Evolutionary conservation across 768 basidiomycete species (phyloP).

Genomic region (Phaeotremella skinneri): DNA sequence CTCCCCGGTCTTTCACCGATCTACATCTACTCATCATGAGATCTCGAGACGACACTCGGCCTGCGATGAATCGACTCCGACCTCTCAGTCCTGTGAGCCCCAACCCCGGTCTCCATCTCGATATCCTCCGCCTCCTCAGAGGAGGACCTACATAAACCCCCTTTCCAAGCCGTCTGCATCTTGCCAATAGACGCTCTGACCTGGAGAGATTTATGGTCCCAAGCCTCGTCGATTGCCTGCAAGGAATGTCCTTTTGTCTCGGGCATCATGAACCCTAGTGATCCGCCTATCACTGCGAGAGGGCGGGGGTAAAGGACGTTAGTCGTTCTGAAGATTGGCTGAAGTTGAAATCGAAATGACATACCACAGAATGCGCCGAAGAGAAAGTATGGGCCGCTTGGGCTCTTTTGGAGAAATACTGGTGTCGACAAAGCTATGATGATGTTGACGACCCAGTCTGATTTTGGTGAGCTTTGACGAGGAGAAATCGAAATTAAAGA

Average conservation of each 20-base stretch:
- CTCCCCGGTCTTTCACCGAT: too few relatives aligned
- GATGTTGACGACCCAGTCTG: constrained; percentile 7
- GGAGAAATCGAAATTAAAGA: background rate
- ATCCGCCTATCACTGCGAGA: background rate
- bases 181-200: background rate
- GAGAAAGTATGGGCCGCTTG: constrained; percentile 1
- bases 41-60: too few relatives aligned
- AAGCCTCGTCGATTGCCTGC: constrained; percentile 7
- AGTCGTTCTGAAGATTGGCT: too few relatives aligned
- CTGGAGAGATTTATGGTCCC: constrained; percentile 3
- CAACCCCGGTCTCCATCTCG: background rate
- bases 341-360: background rate
- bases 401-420: constrained; percentile 4
- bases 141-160: background rate
- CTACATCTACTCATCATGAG: background rate
- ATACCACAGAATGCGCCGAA: constrained; percentile 2
- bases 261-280: background rate
- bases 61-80: background rate
- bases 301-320: background rate
- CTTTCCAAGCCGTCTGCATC: background rate
- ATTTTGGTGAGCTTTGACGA: background rate
- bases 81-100: background rate
- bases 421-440: constrained; percentile 5
- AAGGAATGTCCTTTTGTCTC: constrained; percentile 11
- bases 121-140: background rate